Base-by-base conservation (phyloP, 257 asterid genomes). In the Verbascum thapsus region DNA sequence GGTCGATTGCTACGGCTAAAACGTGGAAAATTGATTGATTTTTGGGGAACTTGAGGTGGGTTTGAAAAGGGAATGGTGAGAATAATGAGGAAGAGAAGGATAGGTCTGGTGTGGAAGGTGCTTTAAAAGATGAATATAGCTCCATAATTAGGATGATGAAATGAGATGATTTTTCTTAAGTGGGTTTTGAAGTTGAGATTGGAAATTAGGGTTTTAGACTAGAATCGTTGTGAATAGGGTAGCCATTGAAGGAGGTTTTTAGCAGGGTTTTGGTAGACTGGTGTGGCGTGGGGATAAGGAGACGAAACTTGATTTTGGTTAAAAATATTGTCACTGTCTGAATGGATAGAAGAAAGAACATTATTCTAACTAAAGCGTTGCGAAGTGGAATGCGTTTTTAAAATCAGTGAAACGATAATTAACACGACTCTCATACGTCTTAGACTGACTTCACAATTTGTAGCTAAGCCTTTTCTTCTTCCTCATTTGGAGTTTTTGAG, bases 1-100 rank as follows among this genome's bases (percentile, higher is more conserved):
- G 86, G 80, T 94, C 99, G 50, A 72, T 62, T 10, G 95, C 87
- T 7, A 87, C 95, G 3, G 96, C 86, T 1, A 79, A 56, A 52
- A 82, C 41, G 43, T 65, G 74, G 64, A 73, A 53, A 1, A 41
- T 85, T 15, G 78, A 63, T 51, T 63, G 63, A 64, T 30, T 37
- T 74, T 70, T 72, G 61, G 71, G 75, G 63, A 41, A 60, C 65
- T 84, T 90, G 77, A 81, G 67, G 72, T 75, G 88, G 73, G 71
- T 19, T 85, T 81, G 88, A 63, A 80, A 64, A 49, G 91, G 76
- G 74, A 81, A 81, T 43, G 83, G 77, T 18, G 91, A 78, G 50
- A 85, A 30, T 37, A 97, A 85, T 6, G 94, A n/a, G n/a, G n/a
- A 74, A 57, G 91, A 79, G 78, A 87, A 87, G 39, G 95, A 85